A percentile compares a stretch with the other conserved stretches of the same genome.
Conservation (phyloP, 1,284 basidiomycete genomes). For the Puccinia hordei region DNA sequence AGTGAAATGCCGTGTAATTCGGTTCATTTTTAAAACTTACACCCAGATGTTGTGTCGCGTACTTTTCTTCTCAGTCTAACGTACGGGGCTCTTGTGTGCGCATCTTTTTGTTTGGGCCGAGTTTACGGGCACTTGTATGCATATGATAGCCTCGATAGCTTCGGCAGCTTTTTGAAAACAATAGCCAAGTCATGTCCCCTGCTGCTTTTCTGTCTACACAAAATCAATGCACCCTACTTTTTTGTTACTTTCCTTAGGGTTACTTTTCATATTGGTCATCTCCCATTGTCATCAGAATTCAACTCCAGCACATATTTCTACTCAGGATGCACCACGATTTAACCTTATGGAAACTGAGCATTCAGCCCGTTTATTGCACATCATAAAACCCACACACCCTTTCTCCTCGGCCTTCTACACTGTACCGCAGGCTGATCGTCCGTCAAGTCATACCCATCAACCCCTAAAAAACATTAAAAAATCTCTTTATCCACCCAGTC, state of each 20-base stretch:
- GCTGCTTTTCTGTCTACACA: background rate
- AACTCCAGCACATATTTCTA: background rate
- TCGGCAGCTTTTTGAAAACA: background rate
- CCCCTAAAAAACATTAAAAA: slow-evolving; percentile 14
- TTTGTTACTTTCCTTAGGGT: background rate
- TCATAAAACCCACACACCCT: slow-evolving; percentile 22
- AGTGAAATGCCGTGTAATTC: background rate
- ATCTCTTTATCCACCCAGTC: slow-evolving; percentile 9
- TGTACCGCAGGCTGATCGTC: background rate
- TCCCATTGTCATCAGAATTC: slow-evolving; percentile 1
- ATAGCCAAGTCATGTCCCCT: background rate
- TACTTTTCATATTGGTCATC: slow-evolving; percentile 6
- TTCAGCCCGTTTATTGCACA: slow-evolving; percentile 8
- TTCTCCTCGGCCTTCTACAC: background rate
- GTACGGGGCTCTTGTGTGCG: background rate
- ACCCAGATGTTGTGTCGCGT: background rate
- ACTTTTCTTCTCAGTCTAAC: no score
- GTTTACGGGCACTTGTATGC: background rate
- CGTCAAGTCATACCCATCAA: background rate
- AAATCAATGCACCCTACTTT: background rate
- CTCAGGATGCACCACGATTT: slow-evolving; percentile 8
- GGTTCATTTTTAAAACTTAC: background rate
- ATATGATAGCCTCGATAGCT: background rate
- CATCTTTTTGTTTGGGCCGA: slow-evolving; percentile 16
- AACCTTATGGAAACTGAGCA: slow-evolving; percentile 14